These are phyloP conservation scores for Naganishia vaughanmartiniae DNA, from an alignment of 768 basidiomycete species.

Conservation along the genomic window DNA sequence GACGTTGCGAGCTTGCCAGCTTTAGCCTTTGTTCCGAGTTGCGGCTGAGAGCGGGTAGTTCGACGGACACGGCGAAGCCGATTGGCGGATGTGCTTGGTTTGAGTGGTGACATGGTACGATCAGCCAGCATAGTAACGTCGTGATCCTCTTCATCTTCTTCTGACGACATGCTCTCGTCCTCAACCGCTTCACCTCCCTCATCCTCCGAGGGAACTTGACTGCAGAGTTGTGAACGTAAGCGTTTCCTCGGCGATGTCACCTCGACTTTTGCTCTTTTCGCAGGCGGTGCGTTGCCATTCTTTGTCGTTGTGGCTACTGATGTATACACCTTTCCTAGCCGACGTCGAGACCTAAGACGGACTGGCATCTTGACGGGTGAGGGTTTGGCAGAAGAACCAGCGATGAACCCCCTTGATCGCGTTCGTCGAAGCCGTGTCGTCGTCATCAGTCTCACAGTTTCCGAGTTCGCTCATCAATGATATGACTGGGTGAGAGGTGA, in stretches of 20 bases:
- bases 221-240: not conserved
- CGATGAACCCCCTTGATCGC: conserved; percentile 22
- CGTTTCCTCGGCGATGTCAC: conserved; percentile 8
- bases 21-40: not conserved
- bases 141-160: not conserved
- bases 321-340: conserved; percentile 9
- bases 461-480: conserved; percentile 10
- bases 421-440: conserved; percentile 22
- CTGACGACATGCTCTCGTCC: not conserved
- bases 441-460: conserved; percentile 11
- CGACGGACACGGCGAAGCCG: not conserved
- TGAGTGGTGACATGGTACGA: conserved; percentile 1
- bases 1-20: conserved; percentile 11
- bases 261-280: conserved; percentile 13
- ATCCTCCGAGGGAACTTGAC: not conserved
- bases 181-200: not conserved
- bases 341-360: not conserved
- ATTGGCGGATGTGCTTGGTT: conserved; percentile 13
- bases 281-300: not conserved
- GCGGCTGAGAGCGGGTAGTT: not conserved
- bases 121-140: not conserved
- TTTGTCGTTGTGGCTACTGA: not conserved
- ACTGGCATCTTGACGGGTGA: conserved; percentile 22
- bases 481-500: not conserved
- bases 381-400: conserved; percentile 21